Evolutionary conservation across 1,139 yeast species (phyloP).

Genomic region (Pichia sp.): DNA sequence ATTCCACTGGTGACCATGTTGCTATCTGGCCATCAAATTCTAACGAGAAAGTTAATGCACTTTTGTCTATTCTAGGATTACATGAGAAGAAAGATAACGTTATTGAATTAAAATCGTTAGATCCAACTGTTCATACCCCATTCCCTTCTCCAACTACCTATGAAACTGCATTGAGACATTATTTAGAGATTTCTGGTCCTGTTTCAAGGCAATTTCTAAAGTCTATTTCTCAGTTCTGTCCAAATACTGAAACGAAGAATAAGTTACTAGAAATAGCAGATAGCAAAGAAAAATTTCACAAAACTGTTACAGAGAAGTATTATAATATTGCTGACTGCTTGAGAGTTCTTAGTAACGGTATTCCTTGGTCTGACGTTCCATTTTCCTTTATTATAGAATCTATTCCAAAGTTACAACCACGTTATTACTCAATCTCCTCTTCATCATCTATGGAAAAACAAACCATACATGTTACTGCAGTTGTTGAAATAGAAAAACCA

Average conservation of each 20-base stretch:
- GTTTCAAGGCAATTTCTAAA: conserved; percentile 83
- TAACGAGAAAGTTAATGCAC: conserved; percentile 59
- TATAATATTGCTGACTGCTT: conserved; percentile 76
- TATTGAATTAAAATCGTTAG: conserved; percentile 62
- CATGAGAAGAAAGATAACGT: conserved; percentile 45
- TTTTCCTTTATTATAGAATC: conserved; percentile 79
- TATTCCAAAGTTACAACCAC: conserved; percentile 77
- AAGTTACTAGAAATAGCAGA: conserved; percentile 50
- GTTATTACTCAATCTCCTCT: conserved; percentile 94
- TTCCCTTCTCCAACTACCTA: conserved; percentile 90
- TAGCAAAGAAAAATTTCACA: conserved; percentile 63
- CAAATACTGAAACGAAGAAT: conserved; percentile 51
- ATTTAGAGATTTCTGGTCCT: conserved; percentile 87
- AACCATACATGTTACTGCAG: conserved; percentile 78
- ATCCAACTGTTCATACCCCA: conserved; percentile 56
- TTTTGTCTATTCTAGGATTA: conserved; percentile 59
- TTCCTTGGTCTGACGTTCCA: conserved; percentile 69
- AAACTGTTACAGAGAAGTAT: conserved; percentile 51
- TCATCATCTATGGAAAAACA: conserved; percentile 75
- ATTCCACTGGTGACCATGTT: conserved; percentile 92
- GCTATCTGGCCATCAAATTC: conserved; percentile 94
- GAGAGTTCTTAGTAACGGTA: conserved; percentile 50
- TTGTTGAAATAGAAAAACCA: conserved; percentile 63
- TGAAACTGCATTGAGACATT: conserved; percentile 79
- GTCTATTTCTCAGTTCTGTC: conserved; percentile 79